A percentile compares a stretch with the other conserved stretches of the same genome.
phyloP scores from a whole-genome alignment of 805 yeast genomes.

The Suhomyces canberraensis region DNA sequence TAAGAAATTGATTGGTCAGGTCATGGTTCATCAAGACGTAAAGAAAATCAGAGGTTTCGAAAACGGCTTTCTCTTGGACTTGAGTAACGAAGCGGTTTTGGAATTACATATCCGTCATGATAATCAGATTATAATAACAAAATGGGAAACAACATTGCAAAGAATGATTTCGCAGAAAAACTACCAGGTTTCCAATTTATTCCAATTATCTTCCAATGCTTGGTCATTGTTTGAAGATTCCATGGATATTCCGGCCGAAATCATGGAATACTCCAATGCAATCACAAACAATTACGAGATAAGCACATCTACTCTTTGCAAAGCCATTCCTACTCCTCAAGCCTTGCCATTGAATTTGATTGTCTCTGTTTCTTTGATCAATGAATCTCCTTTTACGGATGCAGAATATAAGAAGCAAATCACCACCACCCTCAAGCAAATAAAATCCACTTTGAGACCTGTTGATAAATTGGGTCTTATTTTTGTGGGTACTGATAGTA shows the following conservation, averaged over 20 bases:
- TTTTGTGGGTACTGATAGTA: slow-evolving; percentile 45
- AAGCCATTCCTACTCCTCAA: slow-evolving; percentile 42
- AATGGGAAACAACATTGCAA: slow-evolving; percentile 38
- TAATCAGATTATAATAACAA: slow-evolving; percentile 29
- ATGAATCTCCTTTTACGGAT: slow-evolving; percentile 23
- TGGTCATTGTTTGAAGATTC: slow-evolving; percentile 41
- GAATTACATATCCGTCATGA: slow-evolving; percentile 37
- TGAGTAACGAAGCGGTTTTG: slow-evolving; percentile 42
- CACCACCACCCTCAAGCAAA: slow-evolving; percentile 18
- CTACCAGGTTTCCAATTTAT: slow-evolving; percentile 17
- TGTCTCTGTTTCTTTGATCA: slow-evolving; percentile 40
- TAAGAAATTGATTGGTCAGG: slow-evolving; percentile 36
- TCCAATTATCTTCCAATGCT: slow-evolving; percentile 49
- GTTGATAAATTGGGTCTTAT: slow-evolving; percentile 48
- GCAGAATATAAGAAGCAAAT: slow-evolving; percentile 25
- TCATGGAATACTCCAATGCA: slow-evolving; percentile 33
- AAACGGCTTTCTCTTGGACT: slow-evolving; percentile 23
- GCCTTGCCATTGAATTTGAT: slow-evolving; percentile 39
- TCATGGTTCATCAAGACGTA: slow-evolving; percentile 36
- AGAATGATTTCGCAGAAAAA: slow-evolving; percentile 12
- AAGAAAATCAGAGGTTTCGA: slow-evolving; percentile 13
- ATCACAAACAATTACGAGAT: slow-evolving; percentile 38
- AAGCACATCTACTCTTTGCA: slow-evolving; percentile 35
- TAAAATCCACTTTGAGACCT: slow-evolving; percentile 28
- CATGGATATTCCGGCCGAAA: slow-evolving; percentile 36